A percentile compares a stretch with the other conserved stretches of the same genome.
Evolutionary conservation across 805 yeast species (phyloP).

Genomic region (Kodamaea kaohsiungensis): DNA sequence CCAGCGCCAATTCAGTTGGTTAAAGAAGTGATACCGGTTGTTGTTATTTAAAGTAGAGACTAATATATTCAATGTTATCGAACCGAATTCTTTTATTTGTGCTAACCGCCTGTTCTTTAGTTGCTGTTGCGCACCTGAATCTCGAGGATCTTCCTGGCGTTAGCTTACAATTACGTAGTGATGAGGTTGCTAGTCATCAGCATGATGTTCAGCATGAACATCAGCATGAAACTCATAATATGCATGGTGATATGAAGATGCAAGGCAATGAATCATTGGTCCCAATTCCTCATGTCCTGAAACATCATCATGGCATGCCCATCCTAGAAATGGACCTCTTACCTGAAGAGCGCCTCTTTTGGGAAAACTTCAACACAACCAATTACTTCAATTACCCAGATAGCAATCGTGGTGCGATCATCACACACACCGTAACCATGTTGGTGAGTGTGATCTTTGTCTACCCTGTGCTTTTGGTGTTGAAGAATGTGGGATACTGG

Average conservation of each 20-base stretch:
- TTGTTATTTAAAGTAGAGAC: neutral
- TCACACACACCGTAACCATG: conserved; percentile 52
- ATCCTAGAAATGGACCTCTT: conserved; percentile 66
- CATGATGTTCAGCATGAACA: neutral
- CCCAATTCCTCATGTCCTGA: conserved; percentile 38
- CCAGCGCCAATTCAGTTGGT: neutral
- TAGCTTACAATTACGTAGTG: neutral
- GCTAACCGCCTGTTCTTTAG: neutral
- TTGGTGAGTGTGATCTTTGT: conserved; percentile 48
- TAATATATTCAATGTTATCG: neutral
- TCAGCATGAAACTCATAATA: neutral
- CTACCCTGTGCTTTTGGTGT: conserved; percentile 68
- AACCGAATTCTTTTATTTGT: neutral
- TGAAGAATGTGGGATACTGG: conserved; percentile 59
- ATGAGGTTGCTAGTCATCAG: neutral
- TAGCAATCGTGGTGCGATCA: conserved; percentile 52
- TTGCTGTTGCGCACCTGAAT: neutral
- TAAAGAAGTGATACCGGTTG: too few relatives aligned
- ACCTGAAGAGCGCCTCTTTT: conserved; percentile 71
- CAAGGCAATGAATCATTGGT: neutral
- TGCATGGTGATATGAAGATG: neutral
- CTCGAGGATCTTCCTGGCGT: too few relatives aligned
- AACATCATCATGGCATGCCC: conserved; percentile 68
- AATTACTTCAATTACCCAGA: conserved; percentile 55
- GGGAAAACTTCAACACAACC: conserved; percentile 79